Evolutionary conservation across 1,139 yeast genomes (phyloP), one percentile per base, ranked within the genome.

Genomic region (Sugiyamaella sp.): DNA sequence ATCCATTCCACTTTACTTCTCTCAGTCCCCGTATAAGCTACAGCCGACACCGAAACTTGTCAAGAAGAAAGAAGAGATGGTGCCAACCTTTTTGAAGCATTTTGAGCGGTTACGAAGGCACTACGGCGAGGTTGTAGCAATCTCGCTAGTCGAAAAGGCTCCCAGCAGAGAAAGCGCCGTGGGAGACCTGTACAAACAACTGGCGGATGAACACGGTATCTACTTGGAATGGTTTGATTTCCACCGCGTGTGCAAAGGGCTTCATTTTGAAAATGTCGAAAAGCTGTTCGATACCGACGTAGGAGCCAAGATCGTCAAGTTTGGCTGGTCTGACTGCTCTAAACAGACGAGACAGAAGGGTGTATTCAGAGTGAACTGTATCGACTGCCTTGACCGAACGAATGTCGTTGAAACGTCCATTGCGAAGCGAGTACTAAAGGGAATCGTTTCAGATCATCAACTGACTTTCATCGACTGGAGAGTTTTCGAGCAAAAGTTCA

Each of bases 1-100:
- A 0, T 75, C 79, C 0, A 70, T 75, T 19, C 88, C 89, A 0
- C 63, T 78, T 0, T 84, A 80, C 63, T 80, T 84, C 63, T 60
- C 68, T 3, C 81, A 80, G 60, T 77, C 81, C 55, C 76, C 80
- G 1, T 70, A 77, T 40, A 78, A 77, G 55, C 71, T 84, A 56
- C 74, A 73, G 50, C 79, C 79, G 0, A 61, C 68, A 1, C 79
- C 80, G 0, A 66, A 59, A 27, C 56, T 74, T 4, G 65, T 69
- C 9, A 64, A 73, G 52, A 51, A 64, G 1, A 46, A 60, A 3
- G 65, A 65, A 8, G 71, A 71, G 29, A 37, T 16, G 12, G 48
- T 53, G 9, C 59, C 56, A 2, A 67, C 66, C 1, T 69, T 74
- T 49, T 45, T 53, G 4, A 53, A 53, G 20, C 78, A 75, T 58